Base-by-base conservation (phyloP, 208 protist species). In the Acanthamoeba lenticulata region DNA sequence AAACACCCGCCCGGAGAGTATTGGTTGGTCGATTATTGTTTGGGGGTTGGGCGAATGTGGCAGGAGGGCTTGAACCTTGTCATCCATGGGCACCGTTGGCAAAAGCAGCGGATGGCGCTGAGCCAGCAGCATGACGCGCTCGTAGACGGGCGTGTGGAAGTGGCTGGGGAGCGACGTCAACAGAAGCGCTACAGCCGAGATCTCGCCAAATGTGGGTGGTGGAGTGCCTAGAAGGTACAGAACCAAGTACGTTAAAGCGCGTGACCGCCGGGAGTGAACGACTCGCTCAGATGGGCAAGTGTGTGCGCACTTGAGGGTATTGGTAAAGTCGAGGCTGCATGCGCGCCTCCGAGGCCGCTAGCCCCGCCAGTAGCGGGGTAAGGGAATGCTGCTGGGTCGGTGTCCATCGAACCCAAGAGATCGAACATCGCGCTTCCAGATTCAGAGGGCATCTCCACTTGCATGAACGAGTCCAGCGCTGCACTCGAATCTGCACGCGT, bases 71-170 rank as follows among this genome's bases (percentile, higher is more conserved):
- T n/a, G 62, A 17, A 79, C 69, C 69, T 79, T 36, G 38, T 79
- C 38, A 21, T 79, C 36, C 69, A 79, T 40, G 3, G 69, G 69
- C 69, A 60, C 21, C 11, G 69, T 45, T 29, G 69, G 57, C 57
- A 29, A 21, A 62, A 89, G 79, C n/a, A 89, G 79, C 2, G 79
- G 79, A 21, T 62, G 42, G 4, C 60, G 79, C 29, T 89, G 52
- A 24, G 60, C 11, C 0, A 89, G 36, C n/a, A 89, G 79, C 40
- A 89, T 89, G 4, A 27, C 79, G n/a, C 79, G 79, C 24, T 89
- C 79, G 47, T 89, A 89, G 45, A 89, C 60, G 15, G 79, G 79
- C 15, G 42, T 89, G 47, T 89, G 79, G 49, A 89, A 89, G 36
- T 52, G 79, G 6, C 49, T 36, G 7, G 79, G 79, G 29, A 89